phyloP scores from a whole-genome alignment of 1,139 yeast genomes.

The Kazachstania sp. region DNA sequence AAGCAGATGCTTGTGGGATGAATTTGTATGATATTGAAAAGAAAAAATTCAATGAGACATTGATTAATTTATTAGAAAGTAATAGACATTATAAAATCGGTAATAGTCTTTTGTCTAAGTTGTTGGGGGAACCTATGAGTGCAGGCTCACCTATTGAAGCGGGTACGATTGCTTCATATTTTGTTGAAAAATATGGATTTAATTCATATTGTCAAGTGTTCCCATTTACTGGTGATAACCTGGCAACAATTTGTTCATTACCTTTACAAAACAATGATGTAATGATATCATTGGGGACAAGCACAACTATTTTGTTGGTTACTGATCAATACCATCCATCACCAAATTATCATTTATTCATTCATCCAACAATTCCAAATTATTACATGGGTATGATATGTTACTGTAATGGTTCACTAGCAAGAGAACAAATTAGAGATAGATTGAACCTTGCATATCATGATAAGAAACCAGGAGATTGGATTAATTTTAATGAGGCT shows the following conservation, averaged over 20 bases:
- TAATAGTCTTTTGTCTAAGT: constrained; percentile 13
- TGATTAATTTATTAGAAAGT: constrained; percentile 35
- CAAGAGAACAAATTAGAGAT: constrained; percentile 71
- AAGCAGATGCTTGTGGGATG: constrained; percentile 90
- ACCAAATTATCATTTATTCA: constrained; percentile 74
- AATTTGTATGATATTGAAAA: constrained; percentile 63
- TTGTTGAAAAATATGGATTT: constrained; percentile 57
- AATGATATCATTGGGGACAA: constrained; percentile 76
- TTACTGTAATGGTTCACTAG: constrained; percentile 84
- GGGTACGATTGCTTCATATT: constrained; percentile 48
- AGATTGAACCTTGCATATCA: constrained; percentile 40
- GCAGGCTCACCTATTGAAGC: constrained; percentile 34
- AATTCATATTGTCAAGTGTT: constrained; percentile 45
- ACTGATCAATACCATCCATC: constrained; percentile 75
- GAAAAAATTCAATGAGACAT: constrained; percentile 44
- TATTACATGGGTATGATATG: constrained; percentile 94
- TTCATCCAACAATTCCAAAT: constrained; percentile 70
- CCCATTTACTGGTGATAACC: constrained; percentile 82
- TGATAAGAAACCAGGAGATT: constrained; percentile 30
- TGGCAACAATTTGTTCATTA: constrained; percentile 78
- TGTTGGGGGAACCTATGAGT: constrained; percentile 17
- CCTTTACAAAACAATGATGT: constrained; percentile 73
- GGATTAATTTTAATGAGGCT: constrained; percentile 61
- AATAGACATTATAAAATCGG: neutral
- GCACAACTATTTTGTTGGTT: constrained; percentile 75